phyloP scores from a whole-genome alignment of 2,329 filamentous ascomycete species.

The Plectosphaerella cucumerina region DNA sequence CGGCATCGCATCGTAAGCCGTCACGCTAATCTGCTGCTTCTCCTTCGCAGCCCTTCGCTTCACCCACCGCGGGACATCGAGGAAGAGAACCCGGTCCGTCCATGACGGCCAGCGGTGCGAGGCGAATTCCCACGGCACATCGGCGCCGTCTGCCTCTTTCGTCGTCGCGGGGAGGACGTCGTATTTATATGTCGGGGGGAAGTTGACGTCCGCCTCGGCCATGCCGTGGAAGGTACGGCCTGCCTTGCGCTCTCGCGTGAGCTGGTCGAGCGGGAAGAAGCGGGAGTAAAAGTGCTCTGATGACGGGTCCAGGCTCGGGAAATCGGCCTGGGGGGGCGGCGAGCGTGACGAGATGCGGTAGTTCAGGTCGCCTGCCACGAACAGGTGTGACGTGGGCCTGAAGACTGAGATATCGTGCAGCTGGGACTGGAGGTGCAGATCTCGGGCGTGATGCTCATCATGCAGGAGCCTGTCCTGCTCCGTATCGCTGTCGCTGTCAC shows the following conservation, averaged over 20 bases:
- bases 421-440: slow-evolving; percentile 32
- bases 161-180: slow-evolving; percentile 33
- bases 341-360: slow-evolving; percentile 74
- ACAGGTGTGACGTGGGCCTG: slow-evolving; percentile 69
- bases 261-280: slow-evolving; percentile 73
- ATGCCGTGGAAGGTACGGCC: slow-evolving; percentile 75
- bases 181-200: slow-evolving; percentile 96
- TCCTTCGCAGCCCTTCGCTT: slow-evolving; percentile 34
- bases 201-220: slow-evolving; percentile 67
- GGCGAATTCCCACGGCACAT: slow-evolving; percentile 66
- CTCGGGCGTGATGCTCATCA: slow-evolving; percentile 28
- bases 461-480: slow-evolving; percentile 25
- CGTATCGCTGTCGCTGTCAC: slow-evolving; percentile 16
- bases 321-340: slow-evolving; percentile 58
- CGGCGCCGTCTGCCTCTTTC: slow-evolving; percentile 26
- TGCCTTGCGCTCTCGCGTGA: slow-evolving; percentile 65
- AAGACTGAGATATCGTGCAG: slow-evolving; percentile 66
- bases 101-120: slow-evolving; percentile 83
- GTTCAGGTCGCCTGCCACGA: slow-evolving; percentile 90
- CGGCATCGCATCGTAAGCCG: slow-evolving; percentile 71
- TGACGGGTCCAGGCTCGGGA: slow-evolving; percentile 55
- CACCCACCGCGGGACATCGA: slow-evolving; percentile 46
- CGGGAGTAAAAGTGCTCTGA: slow-evolving; percentile 58
- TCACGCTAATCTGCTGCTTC: slow-evolving; percentile 41
- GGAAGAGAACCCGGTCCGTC: slow-evolving; percentile 87